These are phyloP conservation scores for Rehmannia glutinosa DNA, from an alignment of 257 asterid species.

Conservation along the genomic window DNA sequence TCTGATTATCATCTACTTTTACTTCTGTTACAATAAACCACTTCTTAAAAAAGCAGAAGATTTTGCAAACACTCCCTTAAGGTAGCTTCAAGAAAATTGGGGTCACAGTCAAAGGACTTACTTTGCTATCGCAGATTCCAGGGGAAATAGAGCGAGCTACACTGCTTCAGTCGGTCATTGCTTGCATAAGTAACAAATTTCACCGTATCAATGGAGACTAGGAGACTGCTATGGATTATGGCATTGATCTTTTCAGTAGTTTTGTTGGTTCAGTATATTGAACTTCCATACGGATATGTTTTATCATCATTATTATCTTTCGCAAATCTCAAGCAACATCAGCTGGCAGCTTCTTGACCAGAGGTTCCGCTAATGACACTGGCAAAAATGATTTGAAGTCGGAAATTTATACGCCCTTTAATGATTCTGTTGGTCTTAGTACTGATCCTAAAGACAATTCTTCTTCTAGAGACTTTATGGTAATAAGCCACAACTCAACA, in stretches of 20 bases:
- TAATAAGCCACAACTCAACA: background rate
- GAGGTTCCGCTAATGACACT: too few relatives aligned
- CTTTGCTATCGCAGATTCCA: background rate
- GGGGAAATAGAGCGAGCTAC: background rate
- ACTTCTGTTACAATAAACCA: too few relatives aligned
- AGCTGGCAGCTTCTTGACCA: background rate
- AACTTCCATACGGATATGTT: constrained; percentile 55
- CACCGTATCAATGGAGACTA: constrained; percentile 28
- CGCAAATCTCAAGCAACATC: constrained; percentile 25
- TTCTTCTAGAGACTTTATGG: constrained; percentile 13
- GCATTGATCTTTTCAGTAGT: constrained; percentile 43
- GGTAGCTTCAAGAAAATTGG: too few relatives aligned
- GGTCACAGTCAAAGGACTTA: too few relatives aligned
- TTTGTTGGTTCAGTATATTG: constrained; percentile 45
- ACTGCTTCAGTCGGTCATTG: background rate
- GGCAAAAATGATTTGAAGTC: background rate
- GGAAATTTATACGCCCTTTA: background rate
- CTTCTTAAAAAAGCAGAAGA: too few relatives aligned
- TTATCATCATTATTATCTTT: constrained; percentile 33
- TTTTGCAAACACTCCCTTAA: too few relatives aligned
- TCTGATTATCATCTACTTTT: too few relatives aligned
- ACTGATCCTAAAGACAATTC: constrained; percentile 1
- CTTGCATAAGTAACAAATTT: background rate
- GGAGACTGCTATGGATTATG: constrained; percentile 43
- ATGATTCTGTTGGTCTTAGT: background rate